phyloP scores from a whole-genome alignment of 495 filamentous ascomycete species.

The Xylaria acuta region DNA sequence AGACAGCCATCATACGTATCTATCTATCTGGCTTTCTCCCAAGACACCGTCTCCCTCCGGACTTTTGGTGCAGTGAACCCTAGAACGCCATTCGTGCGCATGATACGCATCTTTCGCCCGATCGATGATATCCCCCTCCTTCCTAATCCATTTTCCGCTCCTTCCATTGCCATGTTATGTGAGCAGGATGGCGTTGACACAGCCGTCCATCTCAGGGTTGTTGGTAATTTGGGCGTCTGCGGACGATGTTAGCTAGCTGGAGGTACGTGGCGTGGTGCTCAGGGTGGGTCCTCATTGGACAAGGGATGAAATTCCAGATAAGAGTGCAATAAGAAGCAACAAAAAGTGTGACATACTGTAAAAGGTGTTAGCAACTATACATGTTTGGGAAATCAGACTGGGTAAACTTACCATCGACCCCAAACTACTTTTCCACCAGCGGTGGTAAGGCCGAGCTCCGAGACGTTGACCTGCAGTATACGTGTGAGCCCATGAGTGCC shows the following conservation, averaged over 20 bases:
- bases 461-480: constrained; percentile 73
- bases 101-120: neutral
- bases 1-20: neutral
- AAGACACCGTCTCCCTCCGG: neutral
- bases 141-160: neutral
- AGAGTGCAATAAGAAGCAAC: constrained; percentile 72
- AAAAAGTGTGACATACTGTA: constrained; percentile 69
- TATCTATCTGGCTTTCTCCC: neutral
- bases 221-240: constrained; percentile 71
- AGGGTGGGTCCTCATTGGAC: neutral
- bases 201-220: constrained; percentile 71
- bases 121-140: neutral
- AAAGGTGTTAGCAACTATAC: neutral
- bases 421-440: constrained; percentile 94
- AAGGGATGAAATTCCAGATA: neutral
- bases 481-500: neutral
- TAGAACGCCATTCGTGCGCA: constrained; percentile 1
- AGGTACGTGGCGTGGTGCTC: neutral
- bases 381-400: neutral
- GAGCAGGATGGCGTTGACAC: constrained; percentile 40
- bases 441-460: constrained; percentile 90
- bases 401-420: constrained; percentile 41
- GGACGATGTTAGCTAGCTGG: constrained; percentile 65
- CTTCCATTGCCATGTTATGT: neutral
- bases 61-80: constrained; percentile 1